Evolutionary conservation across 2,329 filamentous ascomycete genomes (phyloP), one percentile per base, ranked within the genome.

Genomic region (Colletotrichum tropicale): DNA sequence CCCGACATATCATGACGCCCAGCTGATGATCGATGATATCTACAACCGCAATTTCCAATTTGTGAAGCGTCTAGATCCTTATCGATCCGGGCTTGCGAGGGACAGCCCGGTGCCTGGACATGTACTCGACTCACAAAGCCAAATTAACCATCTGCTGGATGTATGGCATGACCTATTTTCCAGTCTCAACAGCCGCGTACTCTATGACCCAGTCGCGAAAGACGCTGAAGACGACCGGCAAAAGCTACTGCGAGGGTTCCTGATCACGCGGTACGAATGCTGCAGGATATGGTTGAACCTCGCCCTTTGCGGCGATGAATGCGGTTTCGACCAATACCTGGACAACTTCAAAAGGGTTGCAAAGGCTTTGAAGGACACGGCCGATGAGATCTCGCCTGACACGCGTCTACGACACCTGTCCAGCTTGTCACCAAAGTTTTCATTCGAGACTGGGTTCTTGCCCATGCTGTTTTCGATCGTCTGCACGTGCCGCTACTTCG

Each of bases 21-120:
- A 84, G 32, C 79, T 80, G n/a, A 80, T 79, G 7, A 73, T 87
- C 4, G 82, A 84, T 16, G 78, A 78, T 34, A 26, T 83, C 6
- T 70, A 82, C 5, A 76, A 78, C 5, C 82, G 82, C 2, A 79
- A 80, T 1, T 74, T 85, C 0, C 77, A 80, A 1, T 77, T 87
- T 6, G 78, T 86, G 8, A 81, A 82, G 18, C 70, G 72, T 4
- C 78, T 77, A 3, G 83, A 83, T 60, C 36, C 68, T 1, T 84
- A 82, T 43, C 80, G 83, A 3, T 71, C 79, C 8, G 80, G 76
- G 2, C 65, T 60, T 10, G 64, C n/a, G 16, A 55, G 26, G 6
- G 70, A 56, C 18, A 55, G n/a, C 6, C 56, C 64, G 8, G 30
- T 76, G 10, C 61, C 64, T 8, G 52, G 58, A 5, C 24, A 60